Evolutionary conservation across 768 basidiomycete species (phyloP).

Genomic region (Pilatotrama ljubarskyi): DNA sequence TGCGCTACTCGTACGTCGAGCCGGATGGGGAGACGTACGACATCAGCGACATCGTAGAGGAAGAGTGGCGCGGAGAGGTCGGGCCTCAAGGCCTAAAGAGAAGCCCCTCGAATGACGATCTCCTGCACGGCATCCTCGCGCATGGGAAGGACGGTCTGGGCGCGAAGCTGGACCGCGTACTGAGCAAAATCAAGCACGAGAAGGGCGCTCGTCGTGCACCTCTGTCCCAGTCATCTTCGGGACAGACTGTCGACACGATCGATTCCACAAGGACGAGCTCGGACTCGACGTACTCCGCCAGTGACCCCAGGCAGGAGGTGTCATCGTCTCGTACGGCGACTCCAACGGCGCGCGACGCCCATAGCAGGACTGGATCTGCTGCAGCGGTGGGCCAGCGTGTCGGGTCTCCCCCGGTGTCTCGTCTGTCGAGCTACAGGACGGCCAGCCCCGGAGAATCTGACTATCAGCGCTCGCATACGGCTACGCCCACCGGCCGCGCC

Average conservation of each 20-base stretch:
- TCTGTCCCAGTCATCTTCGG: slow-evolving; percentile 24
- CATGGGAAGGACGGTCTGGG: slow-evolving; percentile 59
- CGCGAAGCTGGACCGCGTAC: slow-evolving; percentile 72
- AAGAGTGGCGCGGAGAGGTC: slow-evolving; percentile 67
- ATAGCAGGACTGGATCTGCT: slow-evolving; percentile 21
- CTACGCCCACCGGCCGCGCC: slow-evolving; percentile 38
- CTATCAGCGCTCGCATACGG: slow-evolving; percentile 27
- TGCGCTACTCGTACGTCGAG: slow-evolving; percentile 94
- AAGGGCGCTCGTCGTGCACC: slow-evolving; percentile 39
- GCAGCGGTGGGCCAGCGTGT: slow-evolving; percentile 21
- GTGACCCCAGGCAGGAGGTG: slow-evolving; percentile 12
- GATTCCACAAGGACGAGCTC: slow-evolving; percentile 35
- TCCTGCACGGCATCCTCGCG: slow-evolving; percentile 66
- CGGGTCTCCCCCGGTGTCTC: slow-evolving; percentile 29
- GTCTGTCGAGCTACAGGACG: slow-evolving; percentile 31
- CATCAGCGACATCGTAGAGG: slow-evolving; percentile 90
- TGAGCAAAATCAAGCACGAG: slow-evolving; percentile 73
- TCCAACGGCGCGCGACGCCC: slow-evolving; percentile 20
- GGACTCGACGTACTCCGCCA: slow-evolving; percentile 58
- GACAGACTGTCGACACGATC: slow-evolving; percentile 28
- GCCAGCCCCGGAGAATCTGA: slow-evolving; percentile 30
- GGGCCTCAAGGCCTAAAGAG: slow-evolving; percentile 24
- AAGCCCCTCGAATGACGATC: slow-evolving; percentile 48
- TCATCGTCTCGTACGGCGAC: slow-evolving; percentile 39
- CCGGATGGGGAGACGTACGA: slow-evolving; percentile 89